Evolutionary conservation across 441 rosid species (phyloP).

Genomic region (Euphorbia celastroides): DNA sequence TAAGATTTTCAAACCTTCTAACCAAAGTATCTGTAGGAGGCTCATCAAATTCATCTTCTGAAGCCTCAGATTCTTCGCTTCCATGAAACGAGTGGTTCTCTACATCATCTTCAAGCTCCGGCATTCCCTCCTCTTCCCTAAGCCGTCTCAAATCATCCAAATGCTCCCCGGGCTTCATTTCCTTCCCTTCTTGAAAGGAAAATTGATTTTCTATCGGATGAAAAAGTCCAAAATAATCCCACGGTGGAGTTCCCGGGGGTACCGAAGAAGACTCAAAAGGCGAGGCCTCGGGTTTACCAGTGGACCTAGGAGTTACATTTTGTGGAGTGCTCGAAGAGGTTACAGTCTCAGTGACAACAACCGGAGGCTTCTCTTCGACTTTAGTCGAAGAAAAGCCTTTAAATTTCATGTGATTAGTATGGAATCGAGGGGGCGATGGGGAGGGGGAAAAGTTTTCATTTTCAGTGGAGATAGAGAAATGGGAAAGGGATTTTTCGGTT

Average conservation of each 20-base stretch:
- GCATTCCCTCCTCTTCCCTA: slow-evolving; percentile 58
- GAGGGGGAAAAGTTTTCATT: slow-evolving; percentile 55
- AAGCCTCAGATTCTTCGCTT: slow-evolving; percentile 52
- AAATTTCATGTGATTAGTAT: slow-evolving; percentile 69
- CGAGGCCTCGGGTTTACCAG: slow-evolving; percentile 42
- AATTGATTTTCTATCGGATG: slow-evolving; percentile 62
- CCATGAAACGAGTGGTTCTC: slow-evolving; percentile 50
- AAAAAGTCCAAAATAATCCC: slow-evolving; percentile 84
- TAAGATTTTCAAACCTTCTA: slow-evolving; percentile 75
- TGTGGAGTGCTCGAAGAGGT: slow-evolving; percentile 50
- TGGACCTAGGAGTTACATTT: slow-evolving; percentile 31
- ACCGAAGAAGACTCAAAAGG: slow-evolving; percentile 44
- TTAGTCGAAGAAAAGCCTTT: slow-evolving; percentile 48
- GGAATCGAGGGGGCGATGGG: slow-evolving; percentile 54
- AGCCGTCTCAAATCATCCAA: slow-evolving; percentile 42
- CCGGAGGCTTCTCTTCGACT: slow-evolving; percentile 70
- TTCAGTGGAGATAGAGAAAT: slow-evolving; percentile 49
- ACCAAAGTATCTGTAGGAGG: slow-evolving; percentile 67
- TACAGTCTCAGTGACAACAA: slow-evolving; percentile 38
- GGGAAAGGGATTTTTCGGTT: slow-evolving; percentile 62
- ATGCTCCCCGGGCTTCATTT: slow-evolving; percentile 36
- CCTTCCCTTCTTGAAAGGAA: slow-evolving; percentile 50
- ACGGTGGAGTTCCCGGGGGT: slow-evolving; percentile 54
- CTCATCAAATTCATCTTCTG: slow-evolving; percentile 79
- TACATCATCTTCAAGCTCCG: slow-evolving; percentile 65